Evolutionary conservation across 495 filamentous ascomycete genomes (phyloP).

Genomic region (Aspergillus indologenus): DNA sequence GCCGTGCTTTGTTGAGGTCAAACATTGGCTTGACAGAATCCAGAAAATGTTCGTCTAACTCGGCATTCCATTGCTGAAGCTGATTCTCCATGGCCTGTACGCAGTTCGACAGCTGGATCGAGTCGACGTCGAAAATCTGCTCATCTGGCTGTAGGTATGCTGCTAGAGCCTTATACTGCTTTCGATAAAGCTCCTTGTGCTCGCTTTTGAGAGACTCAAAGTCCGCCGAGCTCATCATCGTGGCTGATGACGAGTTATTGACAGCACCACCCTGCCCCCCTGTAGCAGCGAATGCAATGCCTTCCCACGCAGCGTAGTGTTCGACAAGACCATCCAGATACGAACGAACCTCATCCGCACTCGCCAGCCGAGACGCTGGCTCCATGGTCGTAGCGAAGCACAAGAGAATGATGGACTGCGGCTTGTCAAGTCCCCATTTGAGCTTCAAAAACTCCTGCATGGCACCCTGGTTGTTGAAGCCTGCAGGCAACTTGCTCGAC

Average conservation of each 20-base stretch:
- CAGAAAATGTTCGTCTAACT: conserved; percentile 94
- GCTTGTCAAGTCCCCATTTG: conserved; percentile 88
- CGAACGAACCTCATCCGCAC: conserved; percentile 80
- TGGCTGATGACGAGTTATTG: conserved; percentile 52
- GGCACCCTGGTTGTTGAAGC: conserved; percentile 94
- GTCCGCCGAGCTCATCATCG: conserved; percentile 83
- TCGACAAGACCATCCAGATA: conserved; percentile 82
- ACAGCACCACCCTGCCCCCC: background rate
- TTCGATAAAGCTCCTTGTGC: conserved; percentile 86
- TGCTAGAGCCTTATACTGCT: conserved; percentile 88
- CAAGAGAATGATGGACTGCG: conserved; percentile 55
- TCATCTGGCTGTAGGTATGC: conserved; percentile 63
- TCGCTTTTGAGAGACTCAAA: conserved; percentile 93
- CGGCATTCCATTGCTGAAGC: conserved; percentile 86
- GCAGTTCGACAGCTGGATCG: background rate
- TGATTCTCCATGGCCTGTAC: conserved; percentile 57
- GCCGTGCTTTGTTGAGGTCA: conserved; percentile 79
- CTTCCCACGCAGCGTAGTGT: conserved; percentile 79
- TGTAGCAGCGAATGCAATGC: conserved; percentile 66
- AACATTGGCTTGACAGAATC: conserved; percentile 89
- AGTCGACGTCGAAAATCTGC: background rate
- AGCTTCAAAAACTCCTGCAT: conserved; percentile 90
- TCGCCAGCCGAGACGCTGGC: conserved; percentile 75
- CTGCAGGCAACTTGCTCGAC: conserved; percentile 98
- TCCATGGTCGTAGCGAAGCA: conserved; percentile 89